Evolutionary conservation across 176 grass and related monocot genomes (phyloP), one percentile per base, ranked within the genome.

Genomic region (Aegilops tauschii): DNA sequence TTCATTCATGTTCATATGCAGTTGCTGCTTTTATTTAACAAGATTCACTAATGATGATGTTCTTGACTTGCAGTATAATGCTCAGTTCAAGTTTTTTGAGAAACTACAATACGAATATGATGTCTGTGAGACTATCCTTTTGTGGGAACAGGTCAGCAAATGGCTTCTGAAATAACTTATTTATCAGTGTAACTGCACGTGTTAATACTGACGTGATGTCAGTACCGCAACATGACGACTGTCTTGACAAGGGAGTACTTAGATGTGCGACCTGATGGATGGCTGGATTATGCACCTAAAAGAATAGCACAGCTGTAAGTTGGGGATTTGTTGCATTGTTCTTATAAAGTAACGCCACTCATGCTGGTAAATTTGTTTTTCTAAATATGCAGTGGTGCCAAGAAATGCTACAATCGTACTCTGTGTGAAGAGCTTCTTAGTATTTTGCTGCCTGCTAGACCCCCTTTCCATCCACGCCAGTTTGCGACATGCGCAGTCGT

Each of bases 191-290:
- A 45, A 80, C 63, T 50, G 21, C 32, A 35, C 74, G 7, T 91
- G 68, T 13, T 92, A 56, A 92, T 69, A 66, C 27, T 73, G 67
- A 70, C 65, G 23, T 76, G 72, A 35, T 91, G 77, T 36, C 88
- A 98, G 97, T 96, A 98, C 79, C 93, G 94, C 76, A 98, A 91
- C 87, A 96, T 94, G 94, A 98, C 92, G 5, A 98, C 97, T 73
- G 92, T 98, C 44, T 87, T 98, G 92, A 98, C 97, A 94, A 92
- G 94, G 92, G 93, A 98, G 83, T 98, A 98, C 72, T 83, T 98
- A 82, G 97, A 96, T 91, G 97, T 91, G 71, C 89, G 94, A 64
- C 94, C 97, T 58, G 92, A 93, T 87, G 97, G 97, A 80, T 98
- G 97, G 97, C 69, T 96, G 77, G 90, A 94, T 69, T 96, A 96